Conservation (phyloP, 805 yeast genomes). For the Limtongia smithiae region DNA sequence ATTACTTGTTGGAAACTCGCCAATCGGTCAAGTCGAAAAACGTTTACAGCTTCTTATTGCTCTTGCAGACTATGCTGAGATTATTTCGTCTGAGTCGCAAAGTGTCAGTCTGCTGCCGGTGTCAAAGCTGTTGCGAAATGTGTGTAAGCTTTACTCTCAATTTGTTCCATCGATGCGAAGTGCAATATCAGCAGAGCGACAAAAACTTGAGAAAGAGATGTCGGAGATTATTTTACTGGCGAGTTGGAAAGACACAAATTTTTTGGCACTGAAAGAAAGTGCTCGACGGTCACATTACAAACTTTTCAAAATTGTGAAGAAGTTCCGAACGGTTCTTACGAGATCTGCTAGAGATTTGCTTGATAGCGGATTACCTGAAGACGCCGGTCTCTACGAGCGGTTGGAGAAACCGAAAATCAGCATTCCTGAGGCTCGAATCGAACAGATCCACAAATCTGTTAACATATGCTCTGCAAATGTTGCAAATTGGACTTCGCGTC, state of each 20-base stretch:
- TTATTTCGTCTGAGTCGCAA: conserved; percentile 33
- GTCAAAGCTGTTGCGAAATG: conserved; percentile 50
- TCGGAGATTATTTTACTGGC: conserved; percentile 83
- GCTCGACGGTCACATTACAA: conserved; percentile 83
- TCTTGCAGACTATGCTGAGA: conserved; percentile 53
- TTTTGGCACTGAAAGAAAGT: conserved; percentile 89
- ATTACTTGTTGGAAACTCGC: conserved; percentile 68
- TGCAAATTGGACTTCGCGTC: conserved; percentile 42
- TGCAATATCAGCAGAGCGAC: conserved; percentile 46
- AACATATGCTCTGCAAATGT: too few species aligned
- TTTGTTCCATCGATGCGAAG: conserved; percentile 52
- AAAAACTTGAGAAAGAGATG: conserved; percentile 68
- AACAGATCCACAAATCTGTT: background rate
- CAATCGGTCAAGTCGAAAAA: conserved; percentile 66
- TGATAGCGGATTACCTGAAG: conserved; percentile 18
- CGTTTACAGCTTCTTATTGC: conserved; percentile 63
- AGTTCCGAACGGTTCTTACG: conserved; percentile 57
- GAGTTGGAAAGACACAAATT: conserved; percentile 95
- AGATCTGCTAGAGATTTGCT: conserved; percentile 18
- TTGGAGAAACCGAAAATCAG: too few species aligned
- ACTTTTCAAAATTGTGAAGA: conserved; percentile 77
- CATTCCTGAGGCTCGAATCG: too few species aligned
- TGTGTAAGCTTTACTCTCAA: conserved; percentile 63
- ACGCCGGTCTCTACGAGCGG: too few species aligned
- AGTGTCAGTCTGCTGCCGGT: conserved; percentile 32